Evolutionary conservation across 2,329 filamentous ascomycete genomes (phyloP).

Genomic region (Zymoseptoria ardabiliae): DNA sequence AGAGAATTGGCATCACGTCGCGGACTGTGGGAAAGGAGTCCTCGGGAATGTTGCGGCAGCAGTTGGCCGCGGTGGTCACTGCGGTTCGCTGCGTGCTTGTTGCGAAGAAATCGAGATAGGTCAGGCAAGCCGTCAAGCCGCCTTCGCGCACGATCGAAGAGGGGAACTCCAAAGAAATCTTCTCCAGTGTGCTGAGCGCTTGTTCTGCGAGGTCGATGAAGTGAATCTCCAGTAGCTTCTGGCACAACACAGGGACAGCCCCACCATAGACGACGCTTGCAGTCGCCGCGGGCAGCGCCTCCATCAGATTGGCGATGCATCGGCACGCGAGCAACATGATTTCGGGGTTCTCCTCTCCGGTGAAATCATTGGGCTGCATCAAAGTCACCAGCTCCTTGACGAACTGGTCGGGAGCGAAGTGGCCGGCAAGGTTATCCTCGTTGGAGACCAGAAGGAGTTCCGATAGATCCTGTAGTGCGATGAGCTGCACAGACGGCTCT

Average conservation of each 20-base stretch:
- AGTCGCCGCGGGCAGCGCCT: conserved; percentile 84
- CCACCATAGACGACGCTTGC: conserved; percentile 97
- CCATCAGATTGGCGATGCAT: conserved; percentile 95
- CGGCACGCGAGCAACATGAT: conserved; percentile 96
- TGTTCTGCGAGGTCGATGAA: conserved; percentile 98
- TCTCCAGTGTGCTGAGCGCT: conserved; percentile 90
- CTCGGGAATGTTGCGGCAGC: conserved; percentile 90
- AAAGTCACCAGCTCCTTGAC: conserved; percentile 87
- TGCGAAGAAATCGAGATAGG: conserved; percentile 93
- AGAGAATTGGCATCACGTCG: conserved; percentile 92
- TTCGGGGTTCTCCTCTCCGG: conserved; percentile 81
- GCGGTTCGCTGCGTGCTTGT: conserved; percentile 95
- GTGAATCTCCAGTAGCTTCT: conserved; percentile 89
- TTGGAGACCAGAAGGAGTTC: conserved; percentile 91
- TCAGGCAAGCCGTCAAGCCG: conserved; percentile 88
- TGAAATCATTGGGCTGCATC: conserved; percentile 82
- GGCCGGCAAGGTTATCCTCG: conserved; percentile 89
- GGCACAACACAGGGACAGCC: conserved; percentile 87
- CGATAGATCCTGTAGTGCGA: conserved; percentile 86
- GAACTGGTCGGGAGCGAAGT: conserved; percentile 89
- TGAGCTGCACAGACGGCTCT: conserved; percentile 78
- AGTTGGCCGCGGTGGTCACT: conserved; percentile 95
- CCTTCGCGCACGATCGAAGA: conserved; percentile 92
- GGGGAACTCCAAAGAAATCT: conserved; percentile 94
- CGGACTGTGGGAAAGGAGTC: conserved; percentile 87